Evolutionary conservation across 2,329 filamentous ascomycete genomes (phyloP).

Genomic region (Epichloe glyceriae): DNA sequence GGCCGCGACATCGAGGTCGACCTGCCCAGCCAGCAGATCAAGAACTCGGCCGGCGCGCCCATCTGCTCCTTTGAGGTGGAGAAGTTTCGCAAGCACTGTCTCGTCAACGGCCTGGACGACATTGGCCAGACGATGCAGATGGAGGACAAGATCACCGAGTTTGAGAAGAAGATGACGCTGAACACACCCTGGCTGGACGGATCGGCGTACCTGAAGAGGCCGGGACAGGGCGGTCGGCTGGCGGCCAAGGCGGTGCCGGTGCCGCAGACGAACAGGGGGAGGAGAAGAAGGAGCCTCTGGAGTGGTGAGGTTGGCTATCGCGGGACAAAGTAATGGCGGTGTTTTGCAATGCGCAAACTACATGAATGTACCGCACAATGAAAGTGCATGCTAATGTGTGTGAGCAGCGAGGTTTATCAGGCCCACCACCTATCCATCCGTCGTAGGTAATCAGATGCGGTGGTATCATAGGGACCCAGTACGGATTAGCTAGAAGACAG

Average conservation of each 20-base stretch:
- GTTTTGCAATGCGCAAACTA: too few relatives aligned
- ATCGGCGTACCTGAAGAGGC: constrained; percentile 55
- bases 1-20: constrained; percentile 83
- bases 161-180: constrained; percentile 63
- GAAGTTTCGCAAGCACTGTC: constrained; percentile 85
- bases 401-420: too few relatives aligned
- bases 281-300: constrained; percentile 70
- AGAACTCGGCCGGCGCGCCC: constrained; percentile 57
- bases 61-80: constrained; percentile 79
- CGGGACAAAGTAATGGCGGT: too few relatives aligned
- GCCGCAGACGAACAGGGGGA: constrained; percentile 83
- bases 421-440: too few relatives aligned
- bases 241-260: constrained; percentile 53
- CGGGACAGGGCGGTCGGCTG: constrained; percentile 39
- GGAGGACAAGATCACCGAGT: constrained; percentile 75
- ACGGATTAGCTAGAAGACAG: too few relatives aligned
- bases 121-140: constrained; percentile 90
- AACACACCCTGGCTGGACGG: constrained; percentile 90
- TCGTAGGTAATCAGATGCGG: too few relatives aligned
- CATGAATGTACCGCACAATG: too few relatives aligned
- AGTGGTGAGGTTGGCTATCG: constrained; percentile 50
- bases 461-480: too few relatives aligned
- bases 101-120: constrained; percentile 87
- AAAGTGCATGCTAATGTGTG: too few relatives aligned
- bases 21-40: constrained; percentile 72